Base-by-base conservation (phyloP, 257 asterid genomes). In the Marsdenia floribunda region DNA sequence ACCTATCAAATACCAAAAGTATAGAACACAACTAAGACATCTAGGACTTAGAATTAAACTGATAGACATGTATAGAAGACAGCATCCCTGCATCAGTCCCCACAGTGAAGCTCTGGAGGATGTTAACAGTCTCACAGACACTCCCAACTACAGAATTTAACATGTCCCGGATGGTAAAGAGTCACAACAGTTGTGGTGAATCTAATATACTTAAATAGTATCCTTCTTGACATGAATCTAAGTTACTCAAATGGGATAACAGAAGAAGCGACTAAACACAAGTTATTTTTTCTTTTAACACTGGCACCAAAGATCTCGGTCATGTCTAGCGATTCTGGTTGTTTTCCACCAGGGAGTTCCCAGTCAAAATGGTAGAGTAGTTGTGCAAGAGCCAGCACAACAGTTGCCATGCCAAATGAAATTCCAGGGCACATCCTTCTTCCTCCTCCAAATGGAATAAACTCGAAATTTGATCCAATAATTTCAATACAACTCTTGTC, bases 301-400 rank as follows among this genome's bases (percentile, higher is more conserved):
- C n/a, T 38, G 22, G 22, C 14, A 68, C 81, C 85, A 16, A 81
- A 76, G 7, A 14, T 52, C 79, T 81, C 87, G 2, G 53, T 68
- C 87, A 84, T 79, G 72, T 84, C 81, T 52, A 84, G 16, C 0
- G 54, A 79, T 33, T 79, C 52, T 18, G 37, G 52, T 19, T 73
- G 57, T 4, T 66, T 3, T 16, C 76, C 83, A 29, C 18, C 10
- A 0, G 83, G 82, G 58, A 84, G 47, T 33, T 76, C 50, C 87
- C 85, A 76, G 22, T 84, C 81, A 52, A 83, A 78, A 42, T 78
- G 80, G 42, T 78, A 80, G 19, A 80, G 76, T n/a, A 83, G 57
- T 9, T 47, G 44, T 22, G 83, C 77, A 16, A 75, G 67, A 46
- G 73, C 54, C 49, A 74, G 70, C 70, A 80, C 84, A 14, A 83